Base-by-base conservation (phyloP, 106 monocot species). In the Acanthochlamys bracteata region DNA sequence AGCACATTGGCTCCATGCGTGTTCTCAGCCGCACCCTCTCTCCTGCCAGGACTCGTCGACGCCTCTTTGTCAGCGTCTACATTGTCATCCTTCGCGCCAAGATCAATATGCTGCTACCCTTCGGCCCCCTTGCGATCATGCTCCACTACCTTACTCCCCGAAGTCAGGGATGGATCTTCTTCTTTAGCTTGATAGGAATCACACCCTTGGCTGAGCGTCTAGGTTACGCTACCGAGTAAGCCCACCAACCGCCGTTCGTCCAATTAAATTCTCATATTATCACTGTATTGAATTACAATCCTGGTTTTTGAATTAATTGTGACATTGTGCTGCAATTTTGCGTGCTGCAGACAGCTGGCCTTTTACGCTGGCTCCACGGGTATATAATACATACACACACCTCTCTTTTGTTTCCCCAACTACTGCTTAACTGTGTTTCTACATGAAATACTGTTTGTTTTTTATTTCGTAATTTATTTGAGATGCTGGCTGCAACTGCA, bases 191-290 rank as follows among this genome's bases (percentile, higher is more conserved):
- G 75, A 66, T 84, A 26, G 92, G 92, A 25, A 92, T 92, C 56
- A 77, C 63, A 52, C 92, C 88, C 68, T 42, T 92, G 42, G 92
- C 92, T 57, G 92, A 92, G 79, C 84, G 92, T n/a, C 72, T 92
- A 73, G 92, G 92, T 47, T 92, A 84, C 72, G 84, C 88, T 47
- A 92, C 92, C 10, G 92, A 92, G 92, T 92, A 78, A 88, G 87
- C 75, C 2, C 65, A 62, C 12, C 43, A 33, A 33, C 33, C 33
- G 6, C 6, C 33, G 6, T 33, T 33, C 33, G 6, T 33, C 33
- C 33, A 1, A 33, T 33, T 1, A 33, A 33, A 17, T 49, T 49
- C 1, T 17, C 6, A 49, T 17, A 2, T 49, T 17, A 17, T 49
- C 12, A 49, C 3, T 49, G 49, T 4, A 17, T 1, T 49, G 12